Base-by-base conservation (phyloP, 352 stramenopile genomes). In the Pythium insidiosum region DNA sequence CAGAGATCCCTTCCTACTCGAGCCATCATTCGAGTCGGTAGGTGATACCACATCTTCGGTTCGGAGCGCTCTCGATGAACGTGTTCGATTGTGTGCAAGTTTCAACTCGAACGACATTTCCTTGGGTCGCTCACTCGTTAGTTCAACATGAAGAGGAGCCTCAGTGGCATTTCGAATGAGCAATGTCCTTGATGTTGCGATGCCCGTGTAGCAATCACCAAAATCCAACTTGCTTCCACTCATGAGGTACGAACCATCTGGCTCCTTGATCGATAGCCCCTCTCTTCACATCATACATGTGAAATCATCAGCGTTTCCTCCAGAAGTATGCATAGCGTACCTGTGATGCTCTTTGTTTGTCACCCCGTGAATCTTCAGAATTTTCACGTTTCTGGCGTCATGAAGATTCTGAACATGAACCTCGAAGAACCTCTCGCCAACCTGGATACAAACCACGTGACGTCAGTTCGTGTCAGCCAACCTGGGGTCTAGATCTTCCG, bases 91-190 rank as follows among this genome's bases (percentile, higher is more conserved):
- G 16, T 75, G 75, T 33, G 82, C 63, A 6, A 90, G 46, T 36
- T 93, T 93, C 7, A 95, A 62, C 54, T 95, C 83, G 47, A 93
- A 95, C 4, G 75, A 90, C 26, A 95, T 63, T 64, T 95, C 83
- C 47, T 95, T 95, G 2, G 80, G 78, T 12, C 83, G 64, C 59
- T 95, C 83, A 42, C 80, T 93, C 29, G 73, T 79, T 39, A 95
- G 48, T 18, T 95, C 78, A 25, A 95, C 78, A 51, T 95, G 79
- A 19, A 95, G 56, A 24, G 81, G 66, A 19, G 69, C 77, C 34
- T 93, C 80, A 0, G 78, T 95, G 39, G 84, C 86, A 55, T 95
- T 95, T 23, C 81, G 77, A 38, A 95, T 66, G 28, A 88, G 42
- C 13, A 95, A 67, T 4, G 79, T 64, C 55, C 93, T 95, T 9